Conservation (phyloP, 495 filamentous ascomycete genomes). For the Penicillium alfredii region DNA sequence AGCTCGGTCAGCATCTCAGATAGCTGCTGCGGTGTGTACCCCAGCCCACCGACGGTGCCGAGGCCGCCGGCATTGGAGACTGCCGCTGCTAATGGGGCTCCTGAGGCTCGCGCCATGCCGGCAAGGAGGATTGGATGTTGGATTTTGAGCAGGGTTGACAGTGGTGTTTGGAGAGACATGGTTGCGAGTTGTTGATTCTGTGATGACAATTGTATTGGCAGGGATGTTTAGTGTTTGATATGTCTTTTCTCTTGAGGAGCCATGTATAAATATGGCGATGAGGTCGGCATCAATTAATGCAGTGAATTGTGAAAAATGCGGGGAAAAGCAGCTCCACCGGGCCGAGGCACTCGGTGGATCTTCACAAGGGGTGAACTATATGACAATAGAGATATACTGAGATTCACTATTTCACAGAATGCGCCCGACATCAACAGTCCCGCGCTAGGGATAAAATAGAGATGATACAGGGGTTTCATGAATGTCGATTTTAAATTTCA, state of each 20-base stretch:
- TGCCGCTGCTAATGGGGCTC: slow-evolving; percentile 72
- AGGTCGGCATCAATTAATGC: not conserved
- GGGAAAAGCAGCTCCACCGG: slow-evolving; percentile 9
- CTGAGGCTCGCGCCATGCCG: slow-evolving; percentile 80
- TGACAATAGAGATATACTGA: too few relatives aligned
- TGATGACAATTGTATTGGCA: not conserved
- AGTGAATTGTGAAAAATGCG: slow-evolving; percentile 9
- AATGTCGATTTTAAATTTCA: too few relatives aligned
- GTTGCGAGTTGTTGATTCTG: slow-evolving; percentile 6
- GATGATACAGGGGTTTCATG: too few relatives aligned
- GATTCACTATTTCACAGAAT: too few relatives aligned
- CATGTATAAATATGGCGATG: not conserved
- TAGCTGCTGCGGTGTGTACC: slow-evolving; percentile 76
- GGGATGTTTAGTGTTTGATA: not conserved
- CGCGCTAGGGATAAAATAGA: too few relatives aligned
- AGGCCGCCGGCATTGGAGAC: slow-evolving; percentile 86
- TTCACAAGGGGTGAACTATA: too few relatives aligned
- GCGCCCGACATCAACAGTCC: too few relatives aligned
- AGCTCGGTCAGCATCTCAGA: slow-evolving; percentile 75
- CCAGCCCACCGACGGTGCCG: slow-evolving; percentile 76
- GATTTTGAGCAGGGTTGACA: slow-evolving; percentile 68
- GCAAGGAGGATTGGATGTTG: slow-evolving; percentile 79
- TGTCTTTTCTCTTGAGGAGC: too few relatives aligned
- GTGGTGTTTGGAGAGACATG: slow-evolving; percentile 64
- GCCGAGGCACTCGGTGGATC: too few relatives aligned